Conservation (phyloP, 257 asterid genomes). For the Henckelia pumila region DNA sequence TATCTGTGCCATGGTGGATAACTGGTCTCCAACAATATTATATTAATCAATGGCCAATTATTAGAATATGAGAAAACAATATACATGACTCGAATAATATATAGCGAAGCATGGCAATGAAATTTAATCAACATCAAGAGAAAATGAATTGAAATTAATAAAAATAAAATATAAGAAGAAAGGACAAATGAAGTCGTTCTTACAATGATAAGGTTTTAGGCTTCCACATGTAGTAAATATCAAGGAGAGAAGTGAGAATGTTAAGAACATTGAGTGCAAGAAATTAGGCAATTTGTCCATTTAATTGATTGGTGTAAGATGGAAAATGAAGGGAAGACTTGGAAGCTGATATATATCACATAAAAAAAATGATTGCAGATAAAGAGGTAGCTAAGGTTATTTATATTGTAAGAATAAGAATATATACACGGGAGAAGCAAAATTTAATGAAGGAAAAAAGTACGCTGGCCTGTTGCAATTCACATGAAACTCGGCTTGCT, state of each 20-base stretch:
- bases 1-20: constrained; percentile 41
- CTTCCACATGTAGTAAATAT: constrained; percentile 36
- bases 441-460: constrained; percentile 38
- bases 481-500: constrained; percentile 69
- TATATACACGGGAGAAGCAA: no score
- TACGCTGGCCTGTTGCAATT: constrained; percentile 48
- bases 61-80: constrained; percentile 4
- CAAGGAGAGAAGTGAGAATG: constrained; percentile 37
- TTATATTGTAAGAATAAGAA: no score
- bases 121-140: background rate
- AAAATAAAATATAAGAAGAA: background rate
- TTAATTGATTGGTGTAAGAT: background rate
- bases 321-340: background rate
- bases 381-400: no score
- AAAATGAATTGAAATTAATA: no score
- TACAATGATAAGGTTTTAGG: constrained; percentile 67
- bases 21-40: constrained; percentile 36
- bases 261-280: constrained; percentile 24
- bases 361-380: no score
- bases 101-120: no score
- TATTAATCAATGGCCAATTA: background rate
- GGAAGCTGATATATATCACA: no score
- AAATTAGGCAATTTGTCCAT: constrained; percentile 15
- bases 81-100: background rate
- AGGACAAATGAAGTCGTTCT: constrained; percentile 8